Percentiles rank a stretch among this genome's conserved stretches.
phyloP scores from a whole-genome alignment of 306 rosid species.

The Pachyrhizus erosus region DNA sequence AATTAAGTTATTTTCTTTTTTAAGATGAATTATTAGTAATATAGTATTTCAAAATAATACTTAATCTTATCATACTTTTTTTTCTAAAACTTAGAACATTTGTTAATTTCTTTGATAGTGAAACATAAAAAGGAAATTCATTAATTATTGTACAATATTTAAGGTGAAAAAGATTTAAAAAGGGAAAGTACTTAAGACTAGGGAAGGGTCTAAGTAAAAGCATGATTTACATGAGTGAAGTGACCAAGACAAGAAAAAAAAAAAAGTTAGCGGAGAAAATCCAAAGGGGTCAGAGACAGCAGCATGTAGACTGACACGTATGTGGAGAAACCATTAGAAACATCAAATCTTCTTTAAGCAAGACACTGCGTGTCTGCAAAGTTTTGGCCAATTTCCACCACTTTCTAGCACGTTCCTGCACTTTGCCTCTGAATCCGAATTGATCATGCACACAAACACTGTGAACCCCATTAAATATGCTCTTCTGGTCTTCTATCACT shows the following conservation, averaged over 20 bases:
- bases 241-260: too few species aligned
- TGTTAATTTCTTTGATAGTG: neutral
- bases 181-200: neutral
- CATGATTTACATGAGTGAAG: too few species aligned
- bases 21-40: neutral
- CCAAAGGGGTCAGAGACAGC: constrained; percentile 29
- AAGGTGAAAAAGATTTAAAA: neutral
- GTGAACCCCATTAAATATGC: constrained; percentile 22
- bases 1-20: neutral
- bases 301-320: constrained; percentile 57
- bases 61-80: too few species aligned
- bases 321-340: constrained; percentile 51
- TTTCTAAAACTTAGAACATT: neutral
- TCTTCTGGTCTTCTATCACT: neutral
- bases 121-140: neutral
- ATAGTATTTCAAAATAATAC: too few species aligned
- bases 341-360: constrained; percentile 49
- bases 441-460: neutral
- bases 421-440: neutral
- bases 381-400: neutral
- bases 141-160: neutral
- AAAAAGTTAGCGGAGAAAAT: constrained; percentile 22
- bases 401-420: constrained; percentile 15
- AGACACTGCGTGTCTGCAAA: constrained; percentile 33
- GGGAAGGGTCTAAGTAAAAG: too few species aligned